Percentiles rank a stretch among this genome's conserved stretches.
Evolutionary conservation across 495 filamentous ascomycete species (phyloP).

Genomic region (Apodospora peruviana): DNA sequence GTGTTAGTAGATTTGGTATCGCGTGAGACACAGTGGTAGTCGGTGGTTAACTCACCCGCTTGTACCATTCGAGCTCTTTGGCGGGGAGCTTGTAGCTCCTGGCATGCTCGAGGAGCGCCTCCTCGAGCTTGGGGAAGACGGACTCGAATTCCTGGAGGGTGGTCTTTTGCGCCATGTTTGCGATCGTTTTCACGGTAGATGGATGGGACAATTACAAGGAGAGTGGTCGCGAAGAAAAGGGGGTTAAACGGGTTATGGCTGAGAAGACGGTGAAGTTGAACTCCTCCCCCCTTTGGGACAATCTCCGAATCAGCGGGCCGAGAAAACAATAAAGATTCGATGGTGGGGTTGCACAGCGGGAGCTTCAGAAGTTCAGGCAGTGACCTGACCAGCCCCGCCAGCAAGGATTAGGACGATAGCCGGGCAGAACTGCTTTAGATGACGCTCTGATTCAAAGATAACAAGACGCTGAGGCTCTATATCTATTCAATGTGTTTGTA

Average conservation of each 20-base stretch:
- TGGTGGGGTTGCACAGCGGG: too few relatives aligned
- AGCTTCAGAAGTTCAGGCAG: too few relatives aligned
- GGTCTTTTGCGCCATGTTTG: slow-evolving; percentile 57
- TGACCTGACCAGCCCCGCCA: too few relatives aligned
- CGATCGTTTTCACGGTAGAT: neutral
- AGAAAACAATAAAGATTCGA: neutral
- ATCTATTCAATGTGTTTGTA: too few relatives aligned
- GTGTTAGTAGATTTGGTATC: neutral
- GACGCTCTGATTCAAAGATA: too few relatives aligned
- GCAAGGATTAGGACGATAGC: too few relatives aligned
- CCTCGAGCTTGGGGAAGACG: slow-evolving; percentile 73
- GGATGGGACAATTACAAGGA: neutral
- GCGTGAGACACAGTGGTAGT: too few relatives aligned
- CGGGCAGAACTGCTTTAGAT: too few relatives aligned
- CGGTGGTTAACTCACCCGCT: slow-evolving; percentile 65
- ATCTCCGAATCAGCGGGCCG: slow-evolving; percentile 1
- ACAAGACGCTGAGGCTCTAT: too few relatives aligned
- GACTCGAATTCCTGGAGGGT: slow-evolving; percentile 81
- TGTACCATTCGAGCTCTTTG: slow-evolving; percentile 80
- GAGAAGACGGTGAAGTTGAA: neutral
- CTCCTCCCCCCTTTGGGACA: neutral
- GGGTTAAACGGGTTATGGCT: neutral
- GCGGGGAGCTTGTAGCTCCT: slow-evolving; percentile 75
- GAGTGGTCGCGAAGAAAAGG: neutral
- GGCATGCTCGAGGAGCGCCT: slow-evolving; percentile 69